These are phyloP conservation scores for Penicillium occitanis DNA, from an alignment of 2,329 filamentous ascomycete species.

Conservation along the genomic window DNA sequence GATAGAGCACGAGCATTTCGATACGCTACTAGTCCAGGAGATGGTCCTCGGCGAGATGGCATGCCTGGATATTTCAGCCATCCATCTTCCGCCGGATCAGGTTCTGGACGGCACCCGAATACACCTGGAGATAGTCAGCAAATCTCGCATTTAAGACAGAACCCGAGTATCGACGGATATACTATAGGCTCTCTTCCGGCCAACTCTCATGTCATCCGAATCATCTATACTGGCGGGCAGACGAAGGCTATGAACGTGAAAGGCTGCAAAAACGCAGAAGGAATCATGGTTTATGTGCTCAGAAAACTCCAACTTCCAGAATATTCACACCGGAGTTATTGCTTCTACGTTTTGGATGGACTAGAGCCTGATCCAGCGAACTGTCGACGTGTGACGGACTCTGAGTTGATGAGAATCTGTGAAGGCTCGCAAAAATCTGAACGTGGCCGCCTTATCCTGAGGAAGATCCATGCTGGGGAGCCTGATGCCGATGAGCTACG, in stretches of 20 bases:
- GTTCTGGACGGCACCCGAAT: conserved; percentile 55
- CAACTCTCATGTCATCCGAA: conserved; percentile 84
- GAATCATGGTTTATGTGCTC: conserved; percentile 85
- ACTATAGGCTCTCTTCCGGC: conserved; percentile 82
- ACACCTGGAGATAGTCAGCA: conserved; percentile 65
- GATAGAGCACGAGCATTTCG: conserved; percentile 56
- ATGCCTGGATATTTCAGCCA: conserved; percentile 55
- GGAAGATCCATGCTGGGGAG: conserved; percentile 88
- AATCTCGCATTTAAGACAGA: conserved; percentile 70
- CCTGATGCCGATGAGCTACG: conserved; percentile 84
- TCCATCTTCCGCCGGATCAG: conserved; percentile 54
- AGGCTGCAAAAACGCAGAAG: conserved; percentile 85
- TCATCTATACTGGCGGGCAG: conserved; percentile 87
- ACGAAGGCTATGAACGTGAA: conserved; percentile 94
- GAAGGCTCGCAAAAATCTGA: conserved; percentile 82
- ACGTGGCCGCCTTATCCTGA: conserved; percentile 82
- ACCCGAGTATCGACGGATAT: conserved; percentile 80
- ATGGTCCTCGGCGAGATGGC: conserved; percentile 53
- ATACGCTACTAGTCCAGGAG: conserved; percentile 48
- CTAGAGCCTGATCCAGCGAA: conserved; percentile 77
- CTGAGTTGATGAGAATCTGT: conserved; percentile 86
- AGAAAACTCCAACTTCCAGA: conserved; percentile 86
- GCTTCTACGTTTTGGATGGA: conserved; percentile 90
- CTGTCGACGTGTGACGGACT: conserved; percentile 79
- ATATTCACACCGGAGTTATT: conserved; percentile 91